These are phyloP conservation scores for Trapa incisa DNA, from an alignment of 345 rosid genomes.

Conservation along the genomic window DNA sequence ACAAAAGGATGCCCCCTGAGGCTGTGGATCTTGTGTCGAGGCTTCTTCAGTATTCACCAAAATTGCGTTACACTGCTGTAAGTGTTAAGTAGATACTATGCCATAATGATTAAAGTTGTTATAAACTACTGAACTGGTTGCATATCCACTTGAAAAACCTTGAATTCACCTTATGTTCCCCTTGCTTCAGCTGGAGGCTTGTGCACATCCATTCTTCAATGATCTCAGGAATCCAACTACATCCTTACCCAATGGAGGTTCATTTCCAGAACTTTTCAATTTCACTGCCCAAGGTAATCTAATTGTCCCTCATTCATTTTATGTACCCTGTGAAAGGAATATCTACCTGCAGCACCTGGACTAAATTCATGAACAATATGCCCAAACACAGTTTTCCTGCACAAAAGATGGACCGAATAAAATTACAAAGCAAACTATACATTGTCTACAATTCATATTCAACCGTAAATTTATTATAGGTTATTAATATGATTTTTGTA, in stretches of 20 bases:
- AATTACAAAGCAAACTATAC: background rate
- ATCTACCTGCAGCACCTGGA: background rate
- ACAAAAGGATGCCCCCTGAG: conserved; percentile 58
- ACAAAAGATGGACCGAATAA: background rate
- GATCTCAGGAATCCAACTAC: conserved; percentile 66
- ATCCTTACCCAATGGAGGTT: conserved; percentile 73
- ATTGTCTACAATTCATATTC: no score
- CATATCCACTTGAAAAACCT: background rate
- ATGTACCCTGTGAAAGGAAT: background rate
- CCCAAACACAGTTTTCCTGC: background rate
- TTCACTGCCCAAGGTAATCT: conserved; percentile 81
- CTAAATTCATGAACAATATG: background rate
- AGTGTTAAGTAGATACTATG: conserved; percentile 11
- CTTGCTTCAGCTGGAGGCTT: conserved; percentile 70
- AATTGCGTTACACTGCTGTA: conserved; percentile 67
- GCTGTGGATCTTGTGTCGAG: conserved; percentile 83
- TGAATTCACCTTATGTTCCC: background rate
- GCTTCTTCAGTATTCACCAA: conserved; percentile 83
- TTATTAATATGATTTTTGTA: no score
- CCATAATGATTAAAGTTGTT: background rate
- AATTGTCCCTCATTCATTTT: background rate
- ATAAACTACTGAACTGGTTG: background rate
- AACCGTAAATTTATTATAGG: no score
- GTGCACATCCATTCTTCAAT: conserved; percentile 94
- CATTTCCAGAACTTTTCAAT: conserved; percentile 80